phyloP scores from a whole-genome alignment of 768 basidiomycete species.

The Coprinopsis strossmayeri region DNA sequence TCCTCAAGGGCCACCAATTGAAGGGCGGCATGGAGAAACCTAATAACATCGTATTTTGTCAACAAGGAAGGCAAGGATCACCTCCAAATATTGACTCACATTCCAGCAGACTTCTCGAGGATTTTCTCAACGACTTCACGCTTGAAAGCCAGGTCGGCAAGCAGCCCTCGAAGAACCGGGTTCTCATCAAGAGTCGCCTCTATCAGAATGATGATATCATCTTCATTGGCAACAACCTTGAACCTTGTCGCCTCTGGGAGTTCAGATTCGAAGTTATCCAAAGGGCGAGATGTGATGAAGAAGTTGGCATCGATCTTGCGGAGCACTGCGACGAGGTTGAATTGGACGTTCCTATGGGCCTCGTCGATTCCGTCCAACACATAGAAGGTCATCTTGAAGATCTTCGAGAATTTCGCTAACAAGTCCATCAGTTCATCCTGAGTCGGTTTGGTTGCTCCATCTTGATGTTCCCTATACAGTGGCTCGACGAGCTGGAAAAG shows the following conservation, averaged over 20 bases:
- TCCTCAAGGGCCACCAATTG: constrained; percentile 1
- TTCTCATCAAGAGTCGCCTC: background rate
- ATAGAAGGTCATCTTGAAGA: background rate
- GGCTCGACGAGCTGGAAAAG: background rate
- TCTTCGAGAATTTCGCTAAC: background rate
- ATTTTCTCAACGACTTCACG: constrained; percentile 1
- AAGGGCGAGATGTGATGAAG: constrained; percentile 1
- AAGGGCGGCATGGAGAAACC: constrained; percentile 4
- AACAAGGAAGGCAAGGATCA: background rate
- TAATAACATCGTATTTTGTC: background rate
- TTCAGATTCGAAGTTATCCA: background rate
- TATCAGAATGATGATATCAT: background rate
- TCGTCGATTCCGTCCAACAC: constrained; percentile 5
- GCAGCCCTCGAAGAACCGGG: too few species aligned
- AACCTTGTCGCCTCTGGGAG: background rate
- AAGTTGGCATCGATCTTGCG: background rate
- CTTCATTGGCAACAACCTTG: background rate
- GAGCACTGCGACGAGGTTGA: background rate
- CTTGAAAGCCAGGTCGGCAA: too few species aligned
- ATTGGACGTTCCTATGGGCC: background rate
- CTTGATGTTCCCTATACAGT: background rate
- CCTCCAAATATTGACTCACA: too few species aligned
- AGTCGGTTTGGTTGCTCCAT: background rate
- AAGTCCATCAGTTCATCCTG: background rate
- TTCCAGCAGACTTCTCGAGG: background rate